Evolutionary conservation across 2,329 filamentous ascomycete species (phyloP), one percentile per base, ranked within the genome.

Genomic region (Mycosphaerella sp.): DNA sequence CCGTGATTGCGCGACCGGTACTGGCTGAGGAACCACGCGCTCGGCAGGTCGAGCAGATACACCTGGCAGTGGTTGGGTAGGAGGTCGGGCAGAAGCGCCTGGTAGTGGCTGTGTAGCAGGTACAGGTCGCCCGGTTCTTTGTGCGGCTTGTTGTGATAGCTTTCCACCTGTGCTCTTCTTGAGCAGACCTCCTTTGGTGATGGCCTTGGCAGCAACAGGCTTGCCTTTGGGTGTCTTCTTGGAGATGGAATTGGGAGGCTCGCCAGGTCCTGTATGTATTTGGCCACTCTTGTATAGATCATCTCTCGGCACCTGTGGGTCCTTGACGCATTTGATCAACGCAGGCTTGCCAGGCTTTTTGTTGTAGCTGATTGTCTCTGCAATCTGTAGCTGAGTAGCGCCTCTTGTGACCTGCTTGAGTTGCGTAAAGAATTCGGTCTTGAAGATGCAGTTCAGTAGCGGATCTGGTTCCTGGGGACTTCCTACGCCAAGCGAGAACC

Each of bases 301-400:
- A 45, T 84, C 84, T 49, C 79, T 72, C 3, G 79, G 74, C 49
- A 86, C 80, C 49, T 84, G 81, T 0, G 91, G 84, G 68, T 98
- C 93, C 73, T 95, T 95, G 57, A 95, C 68, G 7, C 88, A 88
- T 75, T 97, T 97, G 67, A 98, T 87, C 5, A 83, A 74, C 51
- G 92, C 87, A 70, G 89, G 80, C 75, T 98, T 98, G 52, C 89
- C 89, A 1, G 93, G 93, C 73, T 98, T 98, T 80, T 97, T 98
- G 68, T 92, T 91, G 72, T 95, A 98, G 69, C 95, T 89, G 63
- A 98, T 91, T 55, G 79, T 80, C 29, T 93, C 85, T n/a, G 77
- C 82, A 58, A 97, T 86, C 72, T 87, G 89, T 45, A 98, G 74
- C 67, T 84, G 89, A 67, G 95, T 81, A 8, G 87, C 84, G 7